Conservation (phyloP, 495 filamentous ascomycete species). For the Penicillium canariense region DNA sequence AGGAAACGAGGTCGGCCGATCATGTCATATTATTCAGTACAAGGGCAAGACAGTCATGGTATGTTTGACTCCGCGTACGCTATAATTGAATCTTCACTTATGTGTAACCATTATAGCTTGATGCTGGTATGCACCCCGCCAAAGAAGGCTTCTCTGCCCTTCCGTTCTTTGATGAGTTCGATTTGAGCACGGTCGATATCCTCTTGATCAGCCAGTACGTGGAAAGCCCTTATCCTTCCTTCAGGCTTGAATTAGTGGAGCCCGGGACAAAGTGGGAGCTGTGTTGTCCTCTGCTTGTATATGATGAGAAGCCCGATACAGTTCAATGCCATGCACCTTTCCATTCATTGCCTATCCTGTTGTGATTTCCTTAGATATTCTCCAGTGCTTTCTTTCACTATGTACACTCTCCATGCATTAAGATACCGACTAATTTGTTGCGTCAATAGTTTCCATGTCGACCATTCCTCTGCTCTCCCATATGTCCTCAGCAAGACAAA, state of each 20-base stretch:
- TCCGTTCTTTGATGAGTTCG: conserved; percentile 98
- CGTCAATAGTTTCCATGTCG: conserved; percentile 80
- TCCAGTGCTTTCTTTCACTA: not conserved
- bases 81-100: conserved; percentile 14
- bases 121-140: conserved; percentile 95
- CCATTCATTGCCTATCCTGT: not conserved
- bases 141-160: conserved; percentile 92
- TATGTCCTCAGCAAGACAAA: conserved; percentile 98
- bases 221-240: conserved; percentile 12
- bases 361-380: not conserved
- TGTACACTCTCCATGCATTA: not conserved
- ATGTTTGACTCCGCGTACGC: conserved; percentile 22
- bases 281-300: conserved; percentile 27
- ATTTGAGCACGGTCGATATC: conserved; percentile 94
- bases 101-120: conserved; percentile 58
- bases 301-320: conserved; percentile 33
- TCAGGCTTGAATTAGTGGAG: not conserved
- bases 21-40: conserved; percentile 97
- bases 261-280: not conserved
- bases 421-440: conserved; percentile 20
- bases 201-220: conserved; percentile 97
- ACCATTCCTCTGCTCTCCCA: conserved; percentile 93
- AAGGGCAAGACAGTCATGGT: conserved; percentile 99
- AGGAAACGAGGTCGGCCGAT: conserved; percentile 94
- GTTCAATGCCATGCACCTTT: conserved; percentile 20